A percentile compares a stretch with the other conserved stretches of the same genome.
These are phyloP conservation scores for Panaeolus cyanescens DNA, from an alignment of 768 basidiomycete genomes.

Conservation along the genomic window DNA sequence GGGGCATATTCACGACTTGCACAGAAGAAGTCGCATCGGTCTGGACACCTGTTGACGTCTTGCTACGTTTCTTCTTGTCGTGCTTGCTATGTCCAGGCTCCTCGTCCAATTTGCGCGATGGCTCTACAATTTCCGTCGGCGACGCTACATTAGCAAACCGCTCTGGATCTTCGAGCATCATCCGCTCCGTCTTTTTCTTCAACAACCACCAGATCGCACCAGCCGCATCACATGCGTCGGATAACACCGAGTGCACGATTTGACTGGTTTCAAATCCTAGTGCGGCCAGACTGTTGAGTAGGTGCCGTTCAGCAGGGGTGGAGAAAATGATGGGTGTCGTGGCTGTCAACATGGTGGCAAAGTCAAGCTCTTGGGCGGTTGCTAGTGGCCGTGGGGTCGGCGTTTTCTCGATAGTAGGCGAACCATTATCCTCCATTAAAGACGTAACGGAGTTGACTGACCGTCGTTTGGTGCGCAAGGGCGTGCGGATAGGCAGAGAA, in stretches of 20 bases:
- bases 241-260: constrained; percentile 90
- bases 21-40: constrained; percentile 34
- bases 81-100: constrained; percentile 17
- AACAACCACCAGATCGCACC: constrained; percentile 98
- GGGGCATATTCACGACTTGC: constrained; percentile 12
- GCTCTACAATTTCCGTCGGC: constrained; percentile 16
- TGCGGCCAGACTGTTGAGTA: constrained; percentile 71
- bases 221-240: constrained; percentile 89
- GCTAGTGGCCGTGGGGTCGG: constrained; percentile 35
- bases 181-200: constrained; percentile 74
- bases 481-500: constrained; percentile 76
- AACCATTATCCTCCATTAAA: constrained; percentile 41
- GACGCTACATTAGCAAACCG: constrained; percentile 16
- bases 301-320: constrained; percentile 74
- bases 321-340: constrained; percentile 86
- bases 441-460: constrained; percentile 90
- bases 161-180: constrained; percentile 36
- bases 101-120: constrained; percentile 12
- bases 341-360: constrained; percentile 60
- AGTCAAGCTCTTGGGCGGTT: constrained; percentile 53
- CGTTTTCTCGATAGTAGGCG: constrained; percentile 50
- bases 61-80: constrained; percentile 34
- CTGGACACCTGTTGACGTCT: constrained; percentile 43
- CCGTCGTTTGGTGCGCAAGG: constrained; percentile 92
- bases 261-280: constrained; percentile 94